Evolutionary conservation across 345 rosid species (phyloP), one percentile per base, ranked within the genome.

Genomic region (Pistacia atlantica): DNA sequence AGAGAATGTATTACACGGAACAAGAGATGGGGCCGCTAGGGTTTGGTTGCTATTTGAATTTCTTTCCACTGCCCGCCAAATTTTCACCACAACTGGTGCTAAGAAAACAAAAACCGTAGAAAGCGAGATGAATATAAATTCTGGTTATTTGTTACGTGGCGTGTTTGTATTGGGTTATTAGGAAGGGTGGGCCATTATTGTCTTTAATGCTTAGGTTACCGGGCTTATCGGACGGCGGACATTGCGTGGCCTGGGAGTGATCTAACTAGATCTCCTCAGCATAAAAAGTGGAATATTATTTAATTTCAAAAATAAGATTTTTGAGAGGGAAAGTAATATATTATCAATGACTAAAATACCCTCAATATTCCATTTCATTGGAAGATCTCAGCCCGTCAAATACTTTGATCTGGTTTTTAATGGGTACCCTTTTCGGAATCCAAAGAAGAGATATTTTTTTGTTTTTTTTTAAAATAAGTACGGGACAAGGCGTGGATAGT

Each of bases 11-110:
- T 45, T 6, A 38, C 80, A 75, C 52, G 54, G 75, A 49, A 57
- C 2, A 2, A 56, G 25, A 4, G 42, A 42, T 52, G 72, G 75
- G 71, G 58, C 37, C 77, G 80, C 85, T 90, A 93, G 98, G 96
- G 94, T 89, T 90, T 84, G 79, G 45, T 80, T 69, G 60, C 77
- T 80, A 75, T 84, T 86, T 86, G 86, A 87, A 89, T 80, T 88
- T 64, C 82, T 74, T 77, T 66, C 42, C 45, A 68, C 73, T 85
- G 92, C 93, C 92, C 97, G 97, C 97, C 96, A 93, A 91, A 85
- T 64, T 73, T 81, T 84, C 65, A 13, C 11, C 0, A 16, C 57
- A 11, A 49, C 60, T 8, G 56, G 55, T 69, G 70, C 75, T 46
- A 49, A 65, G 45, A 45, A 18, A 60, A 76, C 80, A 56, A 28